A percentile compares a stretch with the other conserved stretches of the same genome.
Conservation (phyloP, 306 rosid genomes). For the Glycine tomentella region DNA sequence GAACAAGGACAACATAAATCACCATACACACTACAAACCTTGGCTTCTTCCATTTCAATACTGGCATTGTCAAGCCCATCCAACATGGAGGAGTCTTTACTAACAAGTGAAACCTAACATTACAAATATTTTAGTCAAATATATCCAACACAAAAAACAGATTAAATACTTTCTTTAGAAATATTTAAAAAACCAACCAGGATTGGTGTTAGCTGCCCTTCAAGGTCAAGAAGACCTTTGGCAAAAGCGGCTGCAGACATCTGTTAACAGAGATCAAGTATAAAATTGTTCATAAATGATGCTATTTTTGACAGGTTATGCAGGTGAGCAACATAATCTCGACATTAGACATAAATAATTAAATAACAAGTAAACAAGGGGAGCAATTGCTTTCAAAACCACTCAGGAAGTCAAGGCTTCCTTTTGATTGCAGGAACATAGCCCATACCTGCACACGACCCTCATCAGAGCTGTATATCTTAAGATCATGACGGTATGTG, state of each 20-base stretch:
- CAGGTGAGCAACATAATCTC: conserved; percentile 37
- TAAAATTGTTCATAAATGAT: conserved; percentile 38
- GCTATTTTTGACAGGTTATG: conserved; percentile 37
- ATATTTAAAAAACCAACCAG: conserved; percentile 63
- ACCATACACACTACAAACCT: conserved; percentile 56
- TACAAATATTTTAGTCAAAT: conserved; percentile 52
- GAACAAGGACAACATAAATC: conserved; percentile 25
- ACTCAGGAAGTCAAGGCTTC: not conserved
- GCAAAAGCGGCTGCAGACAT: conserved; percentile 99
- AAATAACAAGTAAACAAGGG: conserved; percentile 22
- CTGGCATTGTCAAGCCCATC: conserved; percentile 99
- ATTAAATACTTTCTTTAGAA: conserved; percentile 38
- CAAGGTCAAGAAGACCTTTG: conserved; percentile 97
- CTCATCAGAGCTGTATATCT: conserved; percentile 98
- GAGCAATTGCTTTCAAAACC: conserved; percentile 16
- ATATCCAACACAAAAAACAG: conserved; percentile 42
- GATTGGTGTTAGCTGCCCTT: conserved; percentile 96
- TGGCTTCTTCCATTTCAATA: conserved; percentile 93
- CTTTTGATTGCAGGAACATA: conserved; percentile 3
- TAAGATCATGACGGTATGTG: conserved; percentile 94
- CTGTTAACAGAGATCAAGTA: conserved; percentile 57
- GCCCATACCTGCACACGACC: conserved; percentile 96
- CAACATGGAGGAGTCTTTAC: conserved; percentile 99
- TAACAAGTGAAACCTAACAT: conserved; percentile 88
- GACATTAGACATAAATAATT: conserved; percentile 33